Conservation (phyloP, 202 grass and related monocot species). For the Carex arenaria region DNA sequence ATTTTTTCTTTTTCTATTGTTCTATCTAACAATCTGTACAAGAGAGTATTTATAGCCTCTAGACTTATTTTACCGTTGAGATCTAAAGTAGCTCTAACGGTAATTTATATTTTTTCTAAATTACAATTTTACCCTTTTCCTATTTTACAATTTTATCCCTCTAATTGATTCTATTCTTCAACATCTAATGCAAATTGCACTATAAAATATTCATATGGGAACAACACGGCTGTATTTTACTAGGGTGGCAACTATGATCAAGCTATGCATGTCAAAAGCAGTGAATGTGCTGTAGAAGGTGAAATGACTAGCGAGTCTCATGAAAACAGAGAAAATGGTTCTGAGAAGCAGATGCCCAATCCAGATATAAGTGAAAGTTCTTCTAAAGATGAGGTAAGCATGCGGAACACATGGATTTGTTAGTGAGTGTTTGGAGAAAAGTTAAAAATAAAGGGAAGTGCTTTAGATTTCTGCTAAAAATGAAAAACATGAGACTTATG, state of each 20-base stretch:
- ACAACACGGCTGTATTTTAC: background rate
- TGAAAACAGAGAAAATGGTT: constrained; percentile 27
- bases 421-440: background rate
- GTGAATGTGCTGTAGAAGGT: background rate
- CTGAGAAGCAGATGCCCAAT: constrained; percentile 4
- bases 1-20: no score
- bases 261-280: background rate
- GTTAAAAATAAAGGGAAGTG: background rate
- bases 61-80: no score
- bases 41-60: no score
- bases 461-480: background rate
- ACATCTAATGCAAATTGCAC: background rate
- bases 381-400: constrained; percentile 30
- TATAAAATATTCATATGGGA: background rate
- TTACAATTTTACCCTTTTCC: no score
- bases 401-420: constrained; percentile 5
- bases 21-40: no score
- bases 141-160: no score
- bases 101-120: no score
- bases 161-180: no score
- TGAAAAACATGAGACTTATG: background rate
- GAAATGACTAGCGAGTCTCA: background rate
- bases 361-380: constrained; percentile 11
- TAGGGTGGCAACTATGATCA: constrained; percentile 4
- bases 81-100: no score